Evolutionary conservation across 2,329 filamentous ascomycete species (phyloP).

Genomic region (Fusarium armeniacum): DNA sequence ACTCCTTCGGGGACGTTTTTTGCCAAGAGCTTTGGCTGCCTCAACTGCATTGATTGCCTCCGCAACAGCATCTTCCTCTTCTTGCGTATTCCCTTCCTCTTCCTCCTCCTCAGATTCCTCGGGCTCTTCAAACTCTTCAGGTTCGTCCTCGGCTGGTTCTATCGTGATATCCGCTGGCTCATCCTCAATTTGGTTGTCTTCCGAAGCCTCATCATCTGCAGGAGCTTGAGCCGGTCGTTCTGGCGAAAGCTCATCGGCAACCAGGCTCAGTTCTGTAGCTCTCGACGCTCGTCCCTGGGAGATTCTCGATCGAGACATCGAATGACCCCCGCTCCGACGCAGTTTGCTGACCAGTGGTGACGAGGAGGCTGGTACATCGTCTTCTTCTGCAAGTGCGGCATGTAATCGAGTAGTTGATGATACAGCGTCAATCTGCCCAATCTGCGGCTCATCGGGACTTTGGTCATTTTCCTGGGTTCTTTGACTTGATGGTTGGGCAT

Average conservation of each 20-base stretch:
- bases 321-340: slow-evolving; percentile 53
- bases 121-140: slow-evolving; percentile 17
- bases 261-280: slow-evolving; percentile 42
- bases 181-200: slow-evolving; percentile 2
- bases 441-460: slow-evolving; percentile 65
- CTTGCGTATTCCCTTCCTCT: slow-evolving; percentile 41
- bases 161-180: slow-evolving; percentile 14
- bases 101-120: slow-evolving; percentile 31
- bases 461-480: slow-evolving; percentile 52
- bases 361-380: slow-evolving; percentile 51
- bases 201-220: slow-evolving; percentile 33
- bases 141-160: slow-evolving; percentile 38
- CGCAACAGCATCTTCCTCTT: slow-evolving; percentile 51
- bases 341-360: slow-evolving; percentile 62
- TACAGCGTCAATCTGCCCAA: slow-evolving; percentile 55
- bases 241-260: slow-evolving; percentile 55
- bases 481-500: slow-evolving; percentile 28
- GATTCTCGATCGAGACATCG: slow-evolving; percentile 53
- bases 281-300: slow-evolving; percentile 44
- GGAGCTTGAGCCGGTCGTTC: slow-evolving; percentile 36
- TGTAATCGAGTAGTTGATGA: slow-evolving; percentile 62
- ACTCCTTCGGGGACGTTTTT: slow-evolving; percentile 60
- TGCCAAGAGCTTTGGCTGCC: slow-evolving; percentile 59
- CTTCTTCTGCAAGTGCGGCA: slow-evolving; percentile 54
- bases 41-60: slow-evolving; percentile 61